Evolutionary conservation across 2,329 filamentous ascomycete genomes (phyloP).

Genomic region (Paecilomyces formosus): DNA sequence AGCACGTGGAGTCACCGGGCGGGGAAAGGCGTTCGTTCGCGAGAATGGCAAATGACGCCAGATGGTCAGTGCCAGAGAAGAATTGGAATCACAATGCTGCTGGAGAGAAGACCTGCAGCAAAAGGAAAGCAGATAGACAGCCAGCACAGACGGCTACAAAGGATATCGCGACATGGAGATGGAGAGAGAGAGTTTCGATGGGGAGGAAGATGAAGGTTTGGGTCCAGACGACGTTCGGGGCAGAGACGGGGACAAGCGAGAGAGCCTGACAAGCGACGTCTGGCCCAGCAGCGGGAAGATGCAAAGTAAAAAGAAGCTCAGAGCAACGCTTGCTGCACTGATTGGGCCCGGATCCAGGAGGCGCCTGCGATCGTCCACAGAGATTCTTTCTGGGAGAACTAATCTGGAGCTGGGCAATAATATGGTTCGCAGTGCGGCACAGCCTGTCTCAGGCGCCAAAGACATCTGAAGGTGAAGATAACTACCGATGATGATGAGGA

Average conservation of each 20-base stretch:
- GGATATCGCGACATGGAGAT: background rate
- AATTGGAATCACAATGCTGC: background rate
- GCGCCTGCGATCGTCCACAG: background rate
- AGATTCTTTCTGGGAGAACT: background rate
- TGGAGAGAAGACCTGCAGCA: background rate
- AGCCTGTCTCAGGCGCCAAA: background rate
- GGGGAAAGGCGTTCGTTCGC: background rate
- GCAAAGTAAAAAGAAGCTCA: background rate
- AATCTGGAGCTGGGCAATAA: background rate
- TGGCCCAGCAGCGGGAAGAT: background rate
- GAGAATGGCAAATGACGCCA: background rate
- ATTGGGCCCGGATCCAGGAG: background rate
- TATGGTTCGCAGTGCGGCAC: background rate
- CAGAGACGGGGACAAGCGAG: background rate
- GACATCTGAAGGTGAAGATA: background rate
- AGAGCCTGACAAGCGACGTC: background rate
- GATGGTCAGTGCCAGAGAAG: background rate
- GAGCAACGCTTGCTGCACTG: background rate
- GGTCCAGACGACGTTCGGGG: background rate
- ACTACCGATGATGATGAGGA: too few species aligned
- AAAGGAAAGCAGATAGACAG: background rate
- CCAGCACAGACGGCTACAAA: background rate
- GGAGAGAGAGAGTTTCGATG: background rate
- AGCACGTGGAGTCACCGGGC: background rate
- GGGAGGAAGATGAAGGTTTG: background rate